phyloP scores from a whole-genome alignment of 495 filamentous ascomycete species.

The Xylaria flabelliformis region DNA sequence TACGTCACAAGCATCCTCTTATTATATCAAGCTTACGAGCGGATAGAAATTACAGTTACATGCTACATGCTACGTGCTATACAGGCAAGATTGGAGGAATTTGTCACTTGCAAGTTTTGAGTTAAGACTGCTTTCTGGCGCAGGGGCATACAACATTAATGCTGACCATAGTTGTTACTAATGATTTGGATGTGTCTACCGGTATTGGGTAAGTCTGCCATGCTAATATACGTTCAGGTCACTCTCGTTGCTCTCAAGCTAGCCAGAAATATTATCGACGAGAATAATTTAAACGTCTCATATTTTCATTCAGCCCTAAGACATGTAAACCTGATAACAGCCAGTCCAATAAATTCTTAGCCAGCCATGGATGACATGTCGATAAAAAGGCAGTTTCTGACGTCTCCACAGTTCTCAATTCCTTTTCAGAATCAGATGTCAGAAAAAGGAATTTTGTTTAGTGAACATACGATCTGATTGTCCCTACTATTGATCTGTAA shows the following conservation, averaged over 20 bases:
- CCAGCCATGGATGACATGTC: conserved; percentile 11
- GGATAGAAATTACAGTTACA: neutral
- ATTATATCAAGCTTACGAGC: neutral
- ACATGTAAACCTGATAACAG: neutral
- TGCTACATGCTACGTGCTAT: neutral
- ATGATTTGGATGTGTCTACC: neutral
- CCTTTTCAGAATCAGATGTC: conserved; percentile 1
- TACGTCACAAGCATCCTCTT: conserved; percentile 8
- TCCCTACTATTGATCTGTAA: neutral
- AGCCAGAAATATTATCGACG: neutral
- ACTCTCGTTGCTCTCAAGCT: neutral
- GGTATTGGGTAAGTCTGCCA: neutral
- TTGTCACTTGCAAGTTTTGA: conserved; percentile 10
- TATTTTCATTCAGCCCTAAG: neutral
- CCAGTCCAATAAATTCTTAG: neutral
- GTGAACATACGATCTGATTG: neutral
- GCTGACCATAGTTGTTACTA: neutral
- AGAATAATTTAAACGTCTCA: neutral
- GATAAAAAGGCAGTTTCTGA: conserved; percentile 16
- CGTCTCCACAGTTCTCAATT: neutral
- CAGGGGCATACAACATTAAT: neutral
- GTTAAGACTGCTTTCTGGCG: neutral
- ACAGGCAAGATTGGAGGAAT: neutral
- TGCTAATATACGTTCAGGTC: neutral
- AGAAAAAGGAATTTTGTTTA: neutral